Evolutionary conservation across 2,329 filamentous ascomycete species (phyloP).

Genomic region (Chaetomium globosum): DNA sequence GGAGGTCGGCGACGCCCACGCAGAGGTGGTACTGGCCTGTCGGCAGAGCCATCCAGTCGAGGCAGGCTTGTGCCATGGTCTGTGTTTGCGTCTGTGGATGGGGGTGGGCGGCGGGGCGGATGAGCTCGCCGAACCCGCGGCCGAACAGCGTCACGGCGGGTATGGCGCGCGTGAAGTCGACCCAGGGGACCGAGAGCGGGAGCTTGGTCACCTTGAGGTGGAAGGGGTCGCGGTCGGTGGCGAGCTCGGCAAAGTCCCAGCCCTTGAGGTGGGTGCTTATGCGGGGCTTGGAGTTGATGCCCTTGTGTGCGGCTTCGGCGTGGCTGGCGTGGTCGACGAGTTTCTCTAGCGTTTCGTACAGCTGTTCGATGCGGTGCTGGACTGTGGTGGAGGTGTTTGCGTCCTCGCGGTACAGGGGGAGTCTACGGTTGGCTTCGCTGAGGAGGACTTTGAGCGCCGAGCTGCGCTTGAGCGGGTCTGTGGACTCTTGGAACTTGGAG

Average conservation of each 20-base stretch:
- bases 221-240: background rate
- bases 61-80: background rate
- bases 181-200: background rate
- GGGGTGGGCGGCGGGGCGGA: background rate
- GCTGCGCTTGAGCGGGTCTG: background rate
- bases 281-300: background rate
- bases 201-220: background rate
- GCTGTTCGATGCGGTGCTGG: background rate
- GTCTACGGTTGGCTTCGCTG: background rate
- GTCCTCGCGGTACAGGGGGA: background rate
- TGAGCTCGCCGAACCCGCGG: background rate
- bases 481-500: background rate
- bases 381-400: background rate
- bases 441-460: constrained; percentile 3
- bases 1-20: background rate
- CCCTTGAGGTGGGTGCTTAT: background rate
- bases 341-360: constrained; percentile 5
- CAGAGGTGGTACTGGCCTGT: background rate
- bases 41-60: background rate
- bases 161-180: background rate
- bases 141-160: constrained; percentile 2
- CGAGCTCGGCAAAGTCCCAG: constrained; percentile 5
- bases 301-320: background rate
- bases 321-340: background rate
- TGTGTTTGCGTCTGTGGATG: background rate